A percentile compares a stretch with the other conserved stretches of the same genome.
phyloP scores from a whole-genome alignment of 1,139 yeast species.

The Lodderomyces oxycetoniae region DNA sequence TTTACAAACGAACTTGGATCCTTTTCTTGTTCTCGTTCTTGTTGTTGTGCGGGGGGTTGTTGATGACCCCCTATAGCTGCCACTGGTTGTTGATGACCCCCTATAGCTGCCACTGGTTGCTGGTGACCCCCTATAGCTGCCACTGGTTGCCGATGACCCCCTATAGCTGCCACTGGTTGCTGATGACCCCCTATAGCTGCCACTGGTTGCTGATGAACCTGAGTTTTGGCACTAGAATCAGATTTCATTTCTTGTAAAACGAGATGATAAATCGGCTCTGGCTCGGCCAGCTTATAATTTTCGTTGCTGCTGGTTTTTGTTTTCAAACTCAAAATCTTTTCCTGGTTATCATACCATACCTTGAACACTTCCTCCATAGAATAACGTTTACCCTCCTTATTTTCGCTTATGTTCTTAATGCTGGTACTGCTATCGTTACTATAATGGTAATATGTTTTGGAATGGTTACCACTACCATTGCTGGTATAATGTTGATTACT shows the following conservation, averaged over 20 bases:
- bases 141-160: constrained; percentile 4
- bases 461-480: neutral
- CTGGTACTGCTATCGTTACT: constrained; percentile 21
- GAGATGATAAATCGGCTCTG: constrained; percentile 37
- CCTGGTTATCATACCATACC: constrained; percentile 48
- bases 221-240: neutral
- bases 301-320: constrained; percentile 24
- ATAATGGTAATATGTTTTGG: constrained; percentile 5
- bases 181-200: neutral
- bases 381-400: constrained; percentile 38
- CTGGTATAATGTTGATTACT: constrained; percentile 2
- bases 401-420: constrained; percentile 29
- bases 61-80: constrained; percentile 4
- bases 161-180: neutral
- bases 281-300: constrained; percentile 28
- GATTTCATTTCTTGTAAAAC: constrained; percentile 20
- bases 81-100: neutral
- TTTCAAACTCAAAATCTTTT: constrained; percentile 23
- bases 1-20: constrained; percentile 1
- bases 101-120: neutral
- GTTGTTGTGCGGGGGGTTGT: neutral
- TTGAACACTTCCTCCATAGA: constrained; percentile 50
- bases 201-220: neutral
- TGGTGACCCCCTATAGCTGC: neutral
- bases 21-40: too few relatives aligned